phyloP scores from a whole-genome alignment of 73 alveolate species.

The Loxodes magnus region DNA sequence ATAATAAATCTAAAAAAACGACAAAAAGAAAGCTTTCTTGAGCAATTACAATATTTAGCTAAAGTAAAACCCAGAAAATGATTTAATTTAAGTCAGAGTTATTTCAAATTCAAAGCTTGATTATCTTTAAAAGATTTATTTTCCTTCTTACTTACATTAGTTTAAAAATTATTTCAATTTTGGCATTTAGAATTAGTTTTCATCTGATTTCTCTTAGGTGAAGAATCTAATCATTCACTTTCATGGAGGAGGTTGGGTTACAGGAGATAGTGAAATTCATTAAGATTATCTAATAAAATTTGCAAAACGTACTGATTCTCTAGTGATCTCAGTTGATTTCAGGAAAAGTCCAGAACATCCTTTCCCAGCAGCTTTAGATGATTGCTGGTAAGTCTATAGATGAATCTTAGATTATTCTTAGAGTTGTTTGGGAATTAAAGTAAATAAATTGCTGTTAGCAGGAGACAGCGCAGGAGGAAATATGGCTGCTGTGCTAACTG shows the following conservation, averaged over 20 bases:
- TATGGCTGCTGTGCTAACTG: constrained; percentile 49
- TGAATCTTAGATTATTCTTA: constrained; percentile 63
- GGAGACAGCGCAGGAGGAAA: constrained; percentile 86
- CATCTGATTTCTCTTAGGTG: no score
- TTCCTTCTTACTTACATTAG: no score
- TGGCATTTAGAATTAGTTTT: no score
- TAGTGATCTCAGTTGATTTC: constrained; percentile 62
- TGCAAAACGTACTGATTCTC: constrained; percentile 67
- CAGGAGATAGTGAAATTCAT: constrained; percentile 83
- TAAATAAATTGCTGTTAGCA: constrained; percentile 43
- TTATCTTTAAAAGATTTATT: no score
- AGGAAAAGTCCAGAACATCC: constrained; percentile 61
- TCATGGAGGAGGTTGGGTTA: constrained; percentile 97
- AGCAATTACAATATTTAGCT: no score
- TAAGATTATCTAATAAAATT: constrained; percentile 76
- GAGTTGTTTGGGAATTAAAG: constrained; percentile 33
- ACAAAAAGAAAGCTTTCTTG: no score
- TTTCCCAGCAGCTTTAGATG: constrained; percentile 69
- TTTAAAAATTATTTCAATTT: no score
- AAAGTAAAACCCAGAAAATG: no score
- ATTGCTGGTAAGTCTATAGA: constrained; percentile 68
- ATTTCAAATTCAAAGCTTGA: no score
- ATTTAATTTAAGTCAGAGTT: no score
- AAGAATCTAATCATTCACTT: constrained; percentile 55
- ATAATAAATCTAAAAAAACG: no score